Conservation (phyloP, 225 moss, liverwort and hornwort genomes). For the Lunularia cruciata region DNA sequence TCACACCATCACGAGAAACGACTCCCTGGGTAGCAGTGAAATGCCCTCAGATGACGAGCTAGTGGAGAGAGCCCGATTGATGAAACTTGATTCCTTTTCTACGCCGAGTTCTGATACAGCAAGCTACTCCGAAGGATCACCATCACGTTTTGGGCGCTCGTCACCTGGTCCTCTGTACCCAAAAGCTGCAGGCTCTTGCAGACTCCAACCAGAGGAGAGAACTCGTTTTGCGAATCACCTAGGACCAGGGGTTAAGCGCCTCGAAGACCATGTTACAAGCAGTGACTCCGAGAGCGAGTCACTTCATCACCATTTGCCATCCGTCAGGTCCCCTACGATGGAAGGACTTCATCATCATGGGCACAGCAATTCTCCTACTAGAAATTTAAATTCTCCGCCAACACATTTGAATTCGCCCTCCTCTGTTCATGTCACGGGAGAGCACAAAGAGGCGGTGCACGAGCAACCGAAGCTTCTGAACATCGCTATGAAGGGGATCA, state of each 20-base stretch:
- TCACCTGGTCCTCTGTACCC: slow-evolving; percentile 2
- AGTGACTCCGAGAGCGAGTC: slow-evolving; percentile 84
- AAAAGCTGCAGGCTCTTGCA: background rate
- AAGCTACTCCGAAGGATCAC: slow-evolving; percentile 10
- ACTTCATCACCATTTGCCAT: slow-evolving; percentile 36
- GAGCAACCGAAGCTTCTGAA: slow-evolving; percentile 48
- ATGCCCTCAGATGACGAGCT: slow-evolving; percentile 23
- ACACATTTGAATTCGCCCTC: slow-evolving; percentile 16
- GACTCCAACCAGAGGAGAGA: slow-evolving; percentile 1
- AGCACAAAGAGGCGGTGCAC: slow-evolving; percentile 40
- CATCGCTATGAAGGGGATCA: slow-evolving; percentile 60
- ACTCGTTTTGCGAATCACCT: slow-evolving; percentile 9
- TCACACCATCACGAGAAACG: slow-evolving; percentile 15
- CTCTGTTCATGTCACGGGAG: slow-evolving; percentile 1
- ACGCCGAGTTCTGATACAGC: background rate
- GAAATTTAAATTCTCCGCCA: slow-evolving; percentile 43
- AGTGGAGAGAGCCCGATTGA: slow-evolving; percentile 14
- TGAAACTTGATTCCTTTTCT: slow-evolving; percentile 5
- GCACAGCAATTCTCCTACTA: slow-evolving; percentile 51
- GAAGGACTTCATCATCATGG: slow-evolving; percentile 11
- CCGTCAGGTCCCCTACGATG: slow-evolving; percentile 30
- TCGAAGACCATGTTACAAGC: slow-evolving; percentile 45
- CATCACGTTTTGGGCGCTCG: background rate
- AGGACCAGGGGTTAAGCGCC: background rate
- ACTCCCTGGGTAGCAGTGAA: slow-evolving; percentile 30